Evolutionary conservation across 176 grass and related monocot genomes (phyloP).

Genomic region (Carex pumila): DNA sequence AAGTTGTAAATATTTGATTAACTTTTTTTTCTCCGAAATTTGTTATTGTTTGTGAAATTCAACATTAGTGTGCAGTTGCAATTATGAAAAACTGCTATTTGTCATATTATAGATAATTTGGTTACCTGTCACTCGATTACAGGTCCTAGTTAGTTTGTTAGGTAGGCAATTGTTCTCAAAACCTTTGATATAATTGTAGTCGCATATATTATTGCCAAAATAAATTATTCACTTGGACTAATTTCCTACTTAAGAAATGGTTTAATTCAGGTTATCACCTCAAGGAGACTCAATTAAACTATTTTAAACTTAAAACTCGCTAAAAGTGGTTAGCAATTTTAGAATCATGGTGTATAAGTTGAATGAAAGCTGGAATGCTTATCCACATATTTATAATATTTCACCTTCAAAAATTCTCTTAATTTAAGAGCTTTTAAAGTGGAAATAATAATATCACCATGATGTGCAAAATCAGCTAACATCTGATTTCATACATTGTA

Average conservation of each 20-base stretch:
- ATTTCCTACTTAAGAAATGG: background rate
- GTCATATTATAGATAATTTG: background rate
- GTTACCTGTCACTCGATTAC: background rate
- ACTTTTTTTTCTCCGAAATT: conserved; percentile 6
- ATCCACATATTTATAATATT: background rate
- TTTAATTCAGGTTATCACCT: background rate
- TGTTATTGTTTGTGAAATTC: conserved; percentile 7
- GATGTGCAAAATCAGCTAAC: background rate
- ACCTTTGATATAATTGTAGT: background rate
- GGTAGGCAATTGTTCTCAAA: conserved; percentile 16
- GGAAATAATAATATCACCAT: background rate
- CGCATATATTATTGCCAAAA: background rate
- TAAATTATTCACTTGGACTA: background rate
- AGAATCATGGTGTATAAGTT: background rate
- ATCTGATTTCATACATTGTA: background rate
- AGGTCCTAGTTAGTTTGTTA: conserved; percentile 11
- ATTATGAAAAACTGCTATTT: background rate
- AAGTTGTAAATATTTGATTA: background rate
- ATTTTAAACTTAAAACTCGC: background rate
- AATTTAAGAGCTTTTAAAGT: background rate
- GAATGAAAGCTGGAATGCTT: background rate
- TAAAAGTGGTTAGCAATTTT: background rate
- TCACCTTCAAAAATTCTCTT: background rate
- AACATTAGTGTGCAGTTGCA: conserved; percentile 4
- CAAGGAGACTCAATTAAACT: background rate